Percentiles rank a stretch among this genome's conserved stretches.
These are phyloP conservation scores for Primulina huaijiensis DNA, from an alignment of 257 asterid genomes.

Conservation along the genomic window DNA sequence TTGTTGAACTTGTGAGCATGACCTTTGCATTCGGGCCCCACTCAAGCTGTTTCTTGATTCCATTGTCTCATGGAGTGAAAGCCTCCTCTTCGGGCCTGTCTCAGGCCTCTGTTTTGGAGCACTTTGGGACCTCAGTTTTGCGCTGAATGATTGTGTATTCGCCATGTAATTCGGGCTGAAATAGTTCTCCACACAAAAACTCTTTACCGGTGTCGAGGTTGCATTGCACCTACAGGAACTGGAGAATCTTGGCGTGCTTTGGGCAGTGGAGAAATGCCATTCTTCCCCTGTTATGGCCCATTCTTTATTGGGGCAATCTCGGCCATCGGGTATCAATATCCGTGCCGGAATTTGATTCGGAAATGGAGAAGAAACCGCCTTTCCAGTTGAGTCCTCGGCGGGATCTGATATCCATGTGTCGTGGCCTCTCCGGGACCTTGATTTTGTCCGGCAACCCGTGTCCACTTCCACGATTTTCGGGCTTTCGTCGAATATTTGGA, in stretches of 20 bases:
- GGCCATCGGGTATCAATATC: slow-evolving; percentile 28
- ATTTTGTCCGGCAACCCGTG: slow-evolving; percentile 51
- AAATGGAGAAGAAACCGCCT: slow-evolving; percentile 27
- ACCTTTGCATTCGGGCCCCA: slow-evolving; percentile 65
- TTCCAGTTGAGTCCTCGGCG: slow-evolving; percentile 33
- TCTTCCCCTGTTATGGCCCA: slow-evolving; percentile 39
- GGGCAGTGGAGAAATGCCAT: slow-evolving; percentile 49
- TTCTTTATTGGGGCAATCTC: slow-evolving; percentile 30
- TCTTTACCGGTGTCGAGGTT: slow-evolving; percentile 33
- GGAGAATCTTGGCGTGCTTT: slow-evolving; percentile 65
- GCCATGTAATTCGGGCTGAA: slow-evolving; percentile 71
- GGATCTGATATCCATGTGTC: slow-evolving; percentile 37
- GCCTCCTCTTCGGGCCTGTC: slow-evolving; percentile 40
- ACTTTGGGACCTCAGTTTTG: slow-evolving; percentile 70
- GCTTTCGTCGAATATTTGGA: slow-evolving; percentile 46
- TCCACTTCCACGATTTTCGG: slow-evolving; percentile 83
- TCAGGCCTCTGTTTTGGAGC: slow-evolving; percentile 83
- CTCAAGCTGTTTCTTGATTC: slow-evolving; percentile 61
- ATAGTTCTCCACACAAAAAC: slow-evolving; percentile 16
- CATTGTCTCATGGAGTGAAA: slow-evolving; percentile 52
- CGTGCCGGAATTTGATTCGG: slow-evolving; percentile 30
- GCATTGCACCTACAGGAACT: slow-evolving; percentile 22
- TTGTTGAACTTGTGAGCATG: slow-evolving; percentile 60
- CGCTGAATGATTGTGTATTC: slow-evolving; percentile 69
- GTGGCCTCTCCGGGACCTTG: slow-evolving; percentile 51